These are phyloP conservation scores for Linnemannia schmuckeri DNA, from an alignment of 192 early-diverging fungal species.

Conservation along the genomic window DNA sequence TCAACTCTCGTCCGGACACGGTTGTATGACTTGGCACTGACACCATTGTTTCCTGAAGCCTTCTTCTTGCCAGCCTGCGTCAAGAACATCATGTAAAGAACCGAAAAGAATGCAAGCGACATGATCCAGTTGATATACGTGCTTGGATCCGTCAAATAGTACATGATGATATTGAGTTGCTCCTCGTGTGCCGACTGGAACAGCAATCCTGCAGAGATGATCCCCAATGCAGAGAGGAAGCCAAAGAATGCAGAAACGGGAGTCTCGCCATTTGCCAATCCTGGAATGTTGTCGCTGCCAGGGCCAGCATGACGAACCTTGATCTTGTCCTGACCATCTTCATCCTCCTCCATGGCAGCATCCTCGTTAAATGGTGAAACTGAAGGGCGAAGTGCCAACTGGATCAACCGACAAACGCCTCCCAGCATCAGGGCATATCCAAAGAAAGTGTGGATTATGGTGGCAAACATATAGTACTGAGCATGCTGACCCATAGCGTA, in stretches of 20 bases:
- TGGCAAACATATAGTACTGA: slow-evolving; percentile 54
- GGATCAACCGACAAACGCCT: slow-evolving; percentile 42
- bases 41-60: not conserved
- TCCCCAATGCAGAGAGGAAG: slow-evolving; percentile 45
- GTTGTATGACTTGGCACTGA: slow-evolving; percentile 25
- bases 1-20: slow-evolving; percentile 30
- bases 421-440: slow-evolving; percentile 49
- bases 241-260: slow-evolving; percentile 57
- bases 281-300: slow-evolving; percentile 14
- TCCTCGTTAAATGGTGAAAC: slow-evolving; percentile 27
- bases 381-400: slow-evolving; percentile 45
- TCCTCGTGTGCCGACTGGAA: slow-evolving; percentile 58
- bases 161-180: slow-evolving; percentile 51
- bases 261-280: slow-evolving; percentile 45
- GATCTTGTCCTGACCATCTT: slow-evolving; percentile 19
- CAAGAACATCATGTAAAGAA: slow-evolving; percentile 38
- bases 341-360: slow-evolving; percentile 28
- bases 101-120: slow-evolving; percentile 51
- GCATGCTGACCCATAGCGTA: slow-evolving; percentile 51
- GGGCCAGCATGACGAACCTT: slow-evolving; percentile 6
- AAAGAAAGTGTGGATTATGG: slow-evolving; percentile 46
- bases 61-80: slow-evolving; percentile 49
- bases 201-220: slow-evolving; percentile 55
- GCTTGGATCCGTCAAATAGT: slow-evolving; percentile 52
- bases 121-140: slow-evolving; percentile 61